Percentiles rank a stretch among this genome's conserved stretches.
Evolutionary conservation across 1,284 basidiomycete species (phyloP).

Genomic region (Rhizopogon hawkerae): DNA sequence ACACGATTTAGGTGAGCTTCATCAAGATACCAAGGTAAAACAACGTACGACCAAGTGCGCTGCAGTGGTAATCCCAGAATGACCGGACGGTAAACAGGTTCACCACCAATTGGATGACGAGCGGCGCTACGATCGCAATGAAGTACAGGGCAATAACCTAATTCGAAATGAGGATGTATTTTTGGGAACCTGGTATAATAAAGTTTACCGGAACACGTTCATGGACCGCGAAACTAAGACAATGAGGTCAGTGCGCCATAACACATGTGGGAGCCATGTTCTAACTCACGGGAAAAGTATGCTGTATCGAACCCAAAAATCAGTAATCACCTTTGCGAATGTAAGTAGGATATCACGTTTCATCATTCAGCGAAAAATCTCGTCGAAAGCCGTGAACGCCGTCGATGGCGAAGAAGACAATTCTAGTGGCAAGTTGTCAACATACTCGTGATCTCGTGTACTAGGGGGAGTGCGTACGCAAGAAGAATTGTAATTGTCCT

Average conservation of each 20-base stretch:
- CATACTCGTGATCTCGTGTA: background rate
- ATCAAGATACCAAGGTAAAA: slow-evolving; percentile 14
- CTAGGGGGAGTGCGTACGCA: slow-evolving; percentile 42
- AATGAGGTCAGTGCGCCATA: slow-evolving; percentile 21
- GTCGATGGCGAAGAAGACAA: slow-evolving; percentile 61
- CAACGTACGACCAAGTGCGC: slow-evolving; percentile 63
- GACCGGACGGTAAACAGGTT: slow-evolving; percentile 66
- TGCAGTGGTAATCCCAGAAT: slow-evolving; percentile 85
- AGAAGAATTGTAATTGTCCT: slow-evolving; percentile 66
- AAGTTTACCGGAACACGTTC: slow-evolving; percentile 75
- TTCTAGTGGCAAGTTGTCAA: slow-evolving; percentile 32
- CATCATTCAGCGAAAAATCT: slow-evolving; percentile 76
- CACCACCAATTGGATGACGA: slow-evolving; percentile 59
- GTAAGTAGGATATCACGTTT: slow-evolving; percentile 42
- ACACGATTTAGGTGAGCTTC: background rate
- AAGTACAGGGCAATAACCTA: slow-evolving; percentile 54
- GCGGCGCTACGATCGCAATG: slow-evolving; percentile 62
- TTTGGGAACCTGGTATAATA: background rate
- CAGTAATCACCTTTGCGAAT: background rate
- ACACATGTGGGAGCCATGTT: slow-evolving; percentile 3
- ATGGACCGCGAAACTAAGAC: slow-evolving; percentile 65
- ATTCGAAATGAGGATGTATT: background rate
- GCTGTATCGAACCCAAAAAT: slow-evolving; percentile 14
- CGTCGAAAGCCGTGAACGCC: slow-evolving; percentile 74
- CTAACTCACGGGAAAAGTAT: slow-evolving; percentile 49